phyloP scores from a whole-genome alignment of 2,329 filamentous ascomycete species.

The Penicillium capsulatum region DNA sequence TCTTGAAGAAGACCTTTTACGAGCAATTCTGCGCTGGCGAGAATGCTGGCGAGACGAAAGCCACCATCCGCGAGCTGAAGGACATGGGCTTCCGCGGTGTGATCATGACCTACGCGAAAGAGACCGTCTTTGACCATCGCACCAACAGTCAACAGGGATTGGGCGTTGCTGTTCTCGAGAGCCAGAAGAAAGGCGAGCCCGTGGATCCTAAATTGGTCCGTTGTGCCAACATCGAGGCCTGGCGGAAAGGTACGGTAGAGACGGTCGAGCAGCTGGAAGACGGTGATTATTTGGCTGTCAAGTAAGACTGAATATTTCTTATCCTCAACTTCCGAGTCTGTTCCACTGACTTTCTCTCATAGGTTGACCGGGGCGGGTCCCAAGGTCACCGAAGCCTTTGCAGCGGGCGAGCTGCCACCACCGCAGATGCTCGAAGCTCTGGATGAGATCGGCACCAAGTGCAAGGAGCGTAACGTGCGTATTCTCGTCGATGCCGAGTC shows the following conservation, averaged over 20 bases:
- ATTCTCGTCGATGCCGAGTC: conserved; percentile 87
- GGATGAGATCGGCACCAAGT: conserved; percentile 60
- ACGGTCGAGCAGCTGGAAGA: conserved; percentile 53
- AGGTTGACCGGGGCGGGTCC: conserved; percentile 73
- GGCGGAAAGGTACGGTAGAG: conserved; percentile 70
- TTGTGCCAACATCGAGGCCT: conserved; percentile 47
- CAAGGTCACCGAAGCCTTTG: conserved; percentile 63
- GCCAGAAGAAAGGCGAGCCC: conserved; percentile 7
- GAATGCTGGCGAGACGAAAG: conserved; percentile 61
- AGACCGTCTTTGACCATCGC: conserved; percentile 61
- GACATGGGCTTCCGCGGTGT: conserved; percentile 75
- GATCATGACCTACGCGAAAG: conserved; percentile 77
- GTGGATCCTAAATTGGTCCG: conserved; percentile 1
- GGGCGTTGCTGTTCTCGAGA: conserved; percentile 15
- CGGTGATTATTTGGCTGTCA: conserved; percentile 63
- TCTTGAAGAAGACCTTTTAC: conserved; percentile 67
- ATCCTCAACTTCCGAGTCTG: no score
- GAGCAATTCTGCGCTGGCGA: conserved; percentile 88
- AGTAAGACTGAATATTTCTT: conserved; percentile 33
- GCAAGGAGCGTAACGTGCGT: conserved; percentile 60
- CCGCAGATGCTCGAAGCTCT: conserved; percentile 65
- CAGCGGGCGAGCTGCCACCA: conserved; percentile 59
- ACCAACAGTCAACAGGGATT: conserved; percentile 22
- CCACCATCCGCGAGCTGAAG: conserved; percentile 63
- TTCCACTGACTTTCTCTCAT: conserved; percentile 3